These are phyloP conservation scores for Arthrobotrys musiformis DNA, from an alignment of 2,329 filamentous ascomycete species.

Conservation along the genomic window DNA sequence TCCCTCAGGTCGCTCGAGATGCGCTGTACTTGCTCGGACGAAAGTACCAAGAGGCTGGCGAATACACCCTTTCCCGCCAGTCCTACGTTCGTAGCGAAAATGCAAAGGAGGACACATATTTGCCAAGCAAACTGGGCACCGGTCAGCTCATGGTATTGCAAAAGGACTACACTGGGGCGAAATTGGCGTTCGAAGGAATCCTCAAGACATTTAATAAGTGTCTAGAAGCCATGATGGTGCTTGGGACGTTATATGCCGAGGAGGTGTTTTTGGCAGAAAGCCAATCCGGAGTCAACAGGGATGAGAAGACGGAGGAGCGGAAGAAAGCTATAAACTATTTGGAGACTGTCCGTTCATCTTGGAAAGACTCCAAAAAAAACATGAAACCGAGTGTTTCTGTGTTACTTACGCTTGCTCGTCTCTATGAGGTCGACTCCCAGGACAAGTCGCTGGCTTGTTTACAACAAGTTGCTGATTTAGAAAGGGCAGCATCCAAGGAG, in stretches of 20 bases:
- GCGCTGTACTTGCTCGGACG: slow-evolving; percentile 95
- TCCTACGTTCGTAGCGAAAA: slow-evolving; percentile 92
- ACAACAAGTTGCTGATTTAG: slow-evolving; percentile 89
- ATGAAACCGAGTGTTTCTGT: slow-evolving; percentile 84
- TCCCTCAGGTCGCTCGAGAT: slow-evolving; percentile 95
- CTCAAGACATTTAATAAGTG: slow-evolving; percentile 72
- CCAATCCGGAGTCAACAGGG: slow-evolving; percentile 70
- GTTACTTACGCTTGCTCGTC: slow-evolving; percentile 85
- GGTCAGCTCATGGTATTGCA: slow-evolving; percentile 75
- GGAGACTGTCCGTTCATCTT: slow-evolving; percentile 83
- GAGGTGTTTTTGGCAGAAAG: slow-evolving; percentile 84
- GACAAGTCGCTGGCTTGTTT: slow-evolving; percentile 94
- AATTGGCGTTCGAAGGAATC: slow-evolving; percentile 93
- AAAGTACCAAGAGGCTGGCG: slow-evolving; percentile 86
- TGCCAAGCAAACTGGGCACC: slow-evolving; percentile 93
- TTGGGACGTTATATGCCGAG: slow-evolving; percentile 92
- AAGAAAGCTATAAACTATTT: slow-evolving; percentile 88
- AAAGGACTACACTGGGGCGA: slow-evolving; percentile 77
- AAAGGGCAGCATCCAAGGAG: slow-evolving; percentile 76
- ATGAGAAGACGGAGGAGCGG: slow-evolving; percentile 85
- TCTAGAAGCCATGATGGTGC: slow-evolving; percentile 88
- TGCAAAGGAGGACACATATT: slow-evolving; percentile 86
- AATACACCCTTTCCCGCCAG: slow-evolving; percentile 79
- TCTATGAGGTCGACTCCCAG: slow-evolving; percentile 86
- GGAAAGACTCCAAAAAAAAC: slow-evolving; percentile 93